These are phyloP conservation scores for Aspergillus pseudotamarii DNA, from an alignment of 2,329 filamentous ascomycete genomes.

Conservation along the genomic window DNA sequence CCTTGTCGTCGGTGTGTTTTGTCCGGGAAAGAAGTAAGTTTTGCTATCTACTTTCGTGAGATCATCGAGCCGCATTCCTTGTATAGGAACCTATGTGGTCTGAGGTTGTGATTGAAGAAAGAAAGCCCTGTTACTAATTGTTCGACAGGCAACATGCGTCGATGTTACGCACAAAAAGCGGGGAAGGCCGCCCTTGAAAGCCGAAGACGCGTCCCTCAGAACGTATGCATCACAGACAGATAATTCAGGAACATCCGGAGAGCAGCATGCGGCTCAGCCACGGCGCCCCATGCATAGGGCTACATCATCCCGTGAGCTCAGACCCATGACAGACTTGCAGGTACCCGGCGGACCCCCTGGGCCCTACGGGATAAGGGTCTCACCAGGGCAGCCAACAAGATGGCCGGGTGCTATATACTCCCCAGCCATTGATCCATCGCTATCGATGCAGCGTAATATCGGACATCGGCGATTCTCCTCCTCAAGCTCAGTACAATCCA, in stretches of 20 bases:
- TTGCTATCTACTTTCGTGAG: not conserved
- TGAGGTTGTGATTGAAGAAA: not conserved
- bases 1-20: constrained; percentile 51
- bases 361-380: constrained; percentile 22
- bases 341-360: constrained; percentile 24
- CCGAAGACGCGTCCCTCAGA: constrained; percentile 42
- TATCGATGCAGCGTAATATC: constrained; percentile 26
- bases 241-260: constrained; percentile 26
- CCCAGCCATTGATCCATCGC: constrained; percentile 30
- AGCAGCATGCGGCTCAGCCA: constrained; percentile 26
- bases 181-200: constrained; percentile 47
- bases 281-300: constrained; percentile 35
- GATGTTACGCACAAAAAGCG: constrained; percentile 53
- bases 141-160: constrained; percentile 42
- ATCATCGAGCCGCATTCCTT: not conserved
- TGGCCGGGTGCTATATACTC: constrained; percentile 37
- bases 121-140: not conserved
- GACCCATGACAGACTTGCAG: constrained; percentile 43
- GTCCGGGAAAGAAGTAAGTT: constrained; percentile 49
- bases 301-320: constrained; percentile 42
- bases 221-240: constrained; percentile 35
- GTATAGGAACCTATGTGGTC: not conserved
- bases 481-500: constrained; percentile 31
- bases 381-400: constrained; percentile 31
- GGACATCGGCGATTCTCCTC: constrained; percentile 38